Evolutionary conservation across 345 rosid genomes (phyloP).

Genomic region (Citrus mangshanensis): DNA sequence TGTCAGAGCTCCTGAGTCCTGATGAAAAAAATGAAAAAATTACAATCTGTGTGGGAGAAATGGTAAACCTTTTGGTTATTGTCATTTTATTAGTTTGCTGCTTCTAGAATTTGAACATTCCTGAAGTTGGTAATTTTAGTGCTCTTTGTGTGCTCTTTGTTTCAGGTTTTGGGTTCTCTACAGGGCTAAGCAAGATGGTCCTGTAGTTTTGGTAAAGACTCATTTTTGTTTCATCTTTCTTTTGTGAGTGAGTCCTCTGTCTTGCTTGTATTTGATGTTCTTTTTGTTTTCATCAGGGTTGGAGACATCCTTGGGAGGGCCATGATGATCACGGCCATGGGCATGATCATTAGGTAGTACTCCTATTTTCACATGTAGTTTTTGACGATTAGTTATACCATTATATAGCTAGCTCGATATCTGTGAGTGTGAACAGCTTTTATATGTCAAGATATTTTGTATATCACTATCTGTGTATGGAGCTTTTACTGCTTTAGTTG

Average conservation of each 20-base stretch:
- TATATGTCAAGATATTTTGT: background rate
- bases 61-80: background rate
- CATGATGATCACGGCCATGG: constrained; percentile 85
- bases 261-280: background rate
- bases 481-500: background rate
- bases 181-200: constrained; percentile 95
- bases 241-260: background rate
- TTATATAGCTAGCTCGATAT: no score
- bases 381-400: no score
- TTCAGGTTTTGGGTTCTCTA: constrained; percentile 95
- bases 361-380: background rate
- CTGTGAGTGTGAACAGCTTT: no score
- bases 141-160: background rate
- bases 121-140: background rate
- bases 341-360: constrained; percentile 58
- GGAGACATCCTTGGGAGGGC: constrained; percentile 99
- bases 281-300: constrained; percentile 50
- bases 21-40: background rate
- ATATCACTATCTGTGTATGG: background rate
- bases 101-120: background rate
- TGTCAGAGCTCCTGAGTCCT: background rate
- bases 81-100: background rate
- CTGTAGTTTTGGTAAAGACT: constrained; percentile 76
- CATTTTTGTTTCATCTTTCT: constrained; percentile 1
- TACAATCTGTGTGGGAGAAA: background rate